Conservation (phyloP, 2,329 filamentous ascomycete genomes). For the Penicillium sp. region DNA sequence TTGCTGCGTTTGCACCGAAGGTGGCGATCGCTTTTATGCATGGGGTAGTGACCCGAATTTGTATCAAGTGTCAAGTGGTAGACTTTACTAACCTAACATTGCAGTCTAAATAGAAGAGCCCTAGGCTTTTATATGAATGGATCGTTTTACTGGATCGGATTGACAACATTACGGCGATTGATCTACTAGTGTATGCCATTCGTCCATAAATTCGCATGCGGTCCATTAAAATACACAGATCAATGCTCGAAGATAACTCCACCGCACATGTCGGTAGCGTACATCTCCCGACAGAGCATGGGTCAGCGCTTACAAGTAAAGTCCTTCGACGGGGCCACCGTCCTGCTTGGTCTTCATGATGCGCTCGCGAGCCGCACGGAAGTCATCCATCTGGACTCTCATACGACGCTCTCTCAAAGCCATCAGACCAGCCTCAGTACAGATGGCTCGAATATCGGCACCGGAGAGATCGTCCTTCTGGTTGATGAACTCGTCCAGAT, state of each 20-base stretch:
- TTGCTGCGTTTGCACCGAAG: conserved; percentile 26
- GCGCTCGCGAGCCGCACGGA: conserved; percentile 85
- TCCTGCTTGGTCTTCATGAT: conserved; percentile 98
- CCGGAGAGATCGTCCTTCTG: conserved; percentile 98
- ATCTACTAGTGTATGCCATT: conserved; percentile 7
- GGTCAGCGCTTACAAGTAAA: conserved; percentile 77
- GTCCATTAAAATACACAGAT: conserved; percentile 29
- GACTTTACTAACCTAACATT: not conserved
- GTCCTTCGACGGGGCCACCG: conserved; percentile 85
- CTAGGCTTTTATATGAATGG: not conserved
- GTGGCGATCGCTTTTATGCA: not conserved
- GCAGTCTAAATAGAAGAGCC: not conserved
- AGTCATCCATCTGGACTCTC: conserved; percentile 99
- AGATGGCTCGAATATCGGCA: conserved; percentile 98
- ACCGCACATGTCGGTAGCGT: not conserved
- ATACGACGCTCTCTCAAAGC: conserved; percentile 92
- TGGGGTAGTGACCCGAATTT: too few species aligned
- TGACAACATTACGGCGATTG: not conserved
- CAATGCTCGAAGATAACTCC: conserved; percentile 8
- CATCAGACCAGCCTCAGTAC: conserved; percentile 93
- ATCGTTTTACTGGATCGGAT: not conserved
- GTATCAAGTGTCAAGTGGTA: not conserved
- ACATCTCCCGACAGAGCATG: conserved; percentile 4
- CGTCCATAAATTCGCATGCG: conserved; percentile 12
- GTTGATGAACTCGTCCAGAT: conserved; percentile 95